Evolutionary conservation across 768 basidiomycete genomes (phyloP), one percentile per base, ranked within the genome.

Genomic region (Amanita jacksonii): DNA sequence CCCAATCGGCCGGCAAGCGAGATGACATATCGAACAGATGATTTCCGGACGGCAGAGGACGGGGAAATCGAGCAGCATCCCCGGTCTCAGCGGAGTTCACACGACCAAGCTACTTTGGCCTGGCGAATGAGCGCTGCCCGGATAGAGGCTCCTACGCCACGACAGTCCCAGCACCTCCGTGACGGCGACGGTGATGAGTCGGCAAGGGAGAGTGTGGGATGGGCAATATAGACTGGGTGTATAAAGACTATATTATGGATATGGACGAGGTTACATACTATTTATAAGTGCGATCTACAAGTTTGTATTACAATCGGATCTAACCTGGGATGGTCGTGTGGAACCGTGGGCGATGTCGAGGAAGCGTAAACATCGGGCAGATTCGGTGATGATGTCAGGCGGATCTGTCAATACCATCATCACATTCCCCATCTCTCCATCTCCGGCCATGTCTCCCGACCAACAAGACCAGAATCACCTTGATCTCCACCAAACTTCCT

Each of bases 401-500:
- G n/a, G n/a, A n/a, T n/a, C n/a, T n/a, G n/a, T n/a, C n/a, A n/a
- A n/a, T n/a, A n/a, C n/a, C n/a, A n/a, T n/a, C n/a, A n/a, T n/a
- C n/a, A n/a, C n/a, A n/a, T n/a, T n/a, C n/a, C n/a, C n/a, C 66
- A 41, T 68, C 67, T 41, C 45, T 37, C 38, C 37, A 20, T 37
- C 39, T 12, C 18, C 25, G 16, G 20, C 19, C 27, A 19, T 6
- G 18, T 24, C 20, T 23, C 45, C 38, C 19, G 37, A 36, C 13
- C 43, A 45, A 12, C 19, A 15, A 5, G n/a, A 22, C 12, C 19
- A 24, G n/a, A 37, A 31, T 15, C 25, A 22, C 10, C 38, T 4
- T 8, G 34, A 23, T 22, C 71, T 72, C 46, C 70, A 73, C 41
- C 73, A 74, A 47, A 54, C 74, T 0, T 62, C 70, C 20, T 73